Conservation (phyloP, 176 grass and related monocot genomes). For the Tillandsia fasciculata region DNA sequence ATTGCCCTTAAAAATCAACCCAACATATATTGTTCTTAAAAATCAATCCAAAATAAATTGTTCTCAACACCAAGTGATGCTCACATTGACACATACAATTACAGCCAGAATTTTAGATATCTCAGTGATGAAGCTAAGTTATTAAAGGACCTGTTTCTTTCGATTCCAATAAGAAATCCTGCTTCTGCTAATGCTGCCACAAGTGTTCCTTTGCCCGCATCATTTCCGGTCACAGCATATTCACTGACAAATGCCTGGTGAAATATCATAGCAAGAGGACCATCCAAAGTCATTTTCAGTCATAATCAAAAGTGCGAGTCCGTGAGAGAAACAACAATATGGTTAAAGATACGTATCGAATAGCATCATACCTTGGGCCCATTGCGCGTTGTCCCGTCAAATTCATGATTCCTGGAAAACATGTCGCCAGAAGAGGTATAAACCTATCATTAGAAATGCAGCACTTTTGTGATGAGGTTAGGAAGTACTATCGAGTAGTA, state of each 20-base stretch:
- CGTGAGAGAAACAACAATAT: background rate
- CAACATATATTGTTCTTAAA: no score
- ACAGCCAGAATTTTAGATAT: background rate
- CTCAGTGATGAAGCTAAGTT: background rate
- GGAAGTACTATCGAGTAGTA: background rate
- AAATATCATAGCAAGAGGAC: constrained; percentile 10
- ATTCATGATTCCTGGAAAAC: constrained; percentile 71
- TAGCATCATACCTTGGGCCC: constrained; percentile 49
- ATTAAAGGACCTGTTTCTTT: constrained; percentile 63
- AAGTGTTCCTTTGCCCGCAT: constrained; percentile 85
- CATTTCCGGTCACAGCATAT: constrained; percentile 94
- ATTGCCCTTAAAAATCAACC: no score
- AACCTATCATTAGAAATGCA: constrained; percentile 39
- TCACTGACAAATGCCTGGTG: constrained; percentile 88
- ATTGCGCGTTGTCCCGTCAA: constrained; percentile 44
- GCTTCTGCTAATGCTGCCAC: constrained; percentile 85
- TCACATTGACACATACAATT: background rate
- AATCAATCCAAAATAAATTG: no score
- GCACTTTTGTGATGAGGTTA: constrained; percentile 8
- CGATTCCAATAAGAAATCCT: constrained; percentile 86
- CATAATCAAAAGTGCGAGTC: background rate
- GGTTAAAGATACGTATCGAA: background rate
- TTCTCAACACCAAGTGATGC: no score
- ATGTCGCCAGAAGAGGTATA: constrained; percentile 78
- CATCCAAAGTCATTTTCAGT: constrained; percentile 12